Conservation (phyloP, 208 protist genomes). For the Leishmania lainsoni region DNA sequence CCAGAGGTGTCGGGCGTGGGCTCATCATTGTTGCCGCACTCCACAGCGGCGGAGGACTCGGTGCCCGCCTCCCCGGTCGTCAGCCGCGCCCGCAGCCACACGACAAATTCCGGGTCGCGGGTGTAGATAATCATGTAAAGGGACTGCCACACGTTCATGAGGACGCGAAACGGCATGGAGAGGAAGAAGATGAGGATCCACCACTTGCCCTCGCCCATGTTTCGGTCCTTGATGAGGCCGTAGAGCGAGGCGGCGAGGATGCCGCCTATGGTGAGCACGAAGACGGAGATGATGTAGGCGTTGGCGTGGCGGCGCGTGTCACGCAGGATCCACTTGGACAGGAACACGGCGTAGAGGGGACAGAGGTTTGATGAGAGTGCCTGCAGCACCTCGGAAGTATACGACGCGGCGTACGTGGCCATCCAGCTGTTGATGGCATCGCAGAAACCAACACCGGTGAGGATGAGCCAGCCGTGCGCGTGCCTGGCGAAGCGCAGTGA, state of each 20-base stretch:
- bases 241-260: conserved; percentile 64
- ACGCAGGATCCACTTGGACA: conserved; percentile 75
- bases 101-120: conserved; percentile 48
- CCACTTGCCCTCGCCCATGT: conserved; percentile 51
- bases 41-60: background rate
- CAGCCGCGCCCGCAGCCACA: conserved; percentile 39
- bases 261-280: conserved; percentile 65
- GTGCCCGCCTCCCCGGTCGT: background rate
- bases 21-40: background rate
- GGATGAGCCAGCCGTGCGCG: conserved; percentile 43
- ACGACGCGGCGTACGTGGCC: conserved; percentile 74
- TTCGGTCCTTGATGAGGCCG: conserved; percentile 42
- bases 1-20: background rate
- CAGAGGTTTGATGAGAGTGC: conserved; percentile 73
- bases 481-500: conserved; percentile 62
- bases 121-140: conserved; percentile 90
- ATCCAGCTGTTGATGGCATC: conserved; percentile 82
- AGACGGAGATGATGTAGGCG: conserved; percentile 55
- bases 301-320: conserved; percentile 74
- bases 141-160: conserved; percentile 85
- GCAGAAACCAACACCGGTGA: conserved; percentile 64
- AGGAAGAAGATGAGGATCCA: conserved; percentile 85
- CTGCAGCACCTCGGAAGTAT: conserved; percentile 82
- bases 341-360: conserved; percentile 73
- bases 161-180: conserved; percentile 67